Percentiles rank a stretch among this genome's conserved stretches.
Evolutionary conservation across 1,284 basidiomycete species (phyloP).

Genomic region (Kalmanozyma brasiliensis): DNA sequence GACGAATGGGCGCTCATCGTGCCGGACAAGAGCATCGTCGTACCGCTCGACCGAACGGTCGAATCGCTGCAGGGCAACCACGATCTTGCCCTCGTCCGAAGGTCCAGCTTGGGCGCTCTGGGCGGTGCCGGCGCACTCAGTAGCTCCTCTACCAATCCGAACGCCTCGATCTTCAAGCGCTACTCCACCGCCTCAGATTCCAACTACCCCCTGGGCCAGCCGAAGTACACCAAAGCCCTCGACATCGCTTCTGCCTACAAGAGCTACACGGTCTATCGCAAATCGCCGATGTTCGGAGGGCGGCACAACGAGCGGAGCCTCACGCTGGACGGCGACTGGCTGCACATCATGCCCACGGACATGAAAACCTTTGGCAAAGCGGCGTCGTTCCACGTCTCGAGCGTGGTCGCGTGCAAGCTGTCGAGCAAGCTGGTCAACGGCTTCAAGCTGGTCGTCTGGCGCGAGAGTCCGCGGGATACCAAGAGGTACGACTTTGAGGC

Average conservation of each 20-base stretch:
- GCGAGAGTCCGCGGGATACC: constrained; percentile 74
- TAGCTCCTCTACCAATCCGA: constrained; percentile 80
- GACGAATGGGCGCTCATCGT: constrained; percentile 64
- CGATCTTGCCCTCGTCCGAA: constrained; percentile 84
- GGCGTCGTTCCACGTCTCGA: constrained; percentile 89
- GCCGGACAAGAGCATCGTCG: constrained; percentile 73
- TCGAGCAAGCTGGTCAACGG: constrained; percentile 81
- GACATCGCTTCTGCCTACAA: constrained; percentile 74
- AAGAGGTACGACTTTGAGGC: constrained; percentile 99
- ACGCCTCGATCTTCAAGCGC: constrained; percentile 72
- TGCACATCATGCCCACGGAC: constrained; percentile 74
- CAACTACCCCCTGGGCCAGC: constrained; percentile 70
- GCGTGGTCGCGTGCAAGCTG: constrained; percentile 83
- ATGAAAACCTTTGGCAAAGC: constrained; percentile 71
- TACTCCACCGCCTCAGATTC: constrained; percentile 76
- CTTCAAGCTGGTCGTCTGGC: constrained; percentile 84
- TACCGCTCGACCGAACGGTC: constrained; percentile 94
- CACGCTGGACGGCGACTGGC: constrained; percentile 93
- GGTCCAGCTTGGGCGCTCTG: constrained; percentile 63
- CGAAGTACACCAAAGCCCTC: constrained; percentile 66
- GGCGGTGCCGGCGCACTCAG: constrained; percentile 68
- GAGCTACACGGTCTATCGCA: constrained; percentile 94
- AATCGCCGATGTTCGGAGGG: constrained; percentile 82
- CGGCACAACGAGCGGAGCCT: constrained; percentile 84
- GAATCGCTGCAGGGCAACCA: constrained; percentile 87